Evolutionary conservation across 2,329 filamentous ascomycete genomes (phyloP), one percentile per base, ranked within the genome.

Genomic region (Emmonsiellopsis sp.): DNA sequence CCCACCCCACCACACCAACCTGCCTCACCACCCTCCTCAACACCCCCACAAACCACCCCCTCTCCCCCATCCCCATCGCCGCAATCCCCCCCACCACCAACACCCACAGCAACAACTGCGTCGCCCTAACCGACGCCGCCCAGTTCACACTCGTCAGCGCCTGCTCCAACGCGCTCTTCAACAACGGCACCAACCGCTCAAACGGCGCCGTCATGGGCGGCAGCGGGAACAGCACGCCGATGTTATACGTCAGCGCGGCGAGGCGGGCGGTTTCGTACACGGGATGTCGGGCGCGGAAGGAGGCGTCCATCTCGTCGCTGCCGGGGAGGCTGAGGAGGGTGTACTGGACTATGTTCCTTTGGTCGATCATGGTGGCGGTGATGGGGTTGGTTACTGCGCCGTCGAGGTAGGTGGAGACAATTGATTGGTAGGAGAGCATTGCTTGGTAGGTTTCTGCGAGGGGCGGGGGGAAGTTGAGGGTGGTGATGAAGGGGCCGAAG

Each of bases 171-270:
- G 60, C 52, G 5, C 52, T 49, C 14, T 60, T 57, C 8, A 70
- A 54, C 27, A 61, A 58, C 1, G 53, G 53, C 0, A 65, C 62
- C 3, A 71, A 60, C 13, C 47, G 52, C 2, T 55, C 51, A 4
- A 71, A 62, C 0, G 68, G 68, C 1, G 65, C 65, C 11, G 64
- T 67, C 37, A 67, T 62, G 3, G 61, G 60, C 2, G 68, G 68
- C 0, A 71, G 59, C 9, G 69, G 69, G 51, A 71, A 68, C 21
- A 69, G 56, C 7, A 71, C 65, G 14, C 68, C 65, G 6, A 68
- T 60, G 42, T 64, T 62, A 54, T 65, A 71, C 10, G 70, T 60
- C 1, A 68, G 50, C 2, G 59, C 62, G 3, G 65, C 63, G 6
- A 71, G 58, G 14, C 68, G 68, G 42, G 61, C 64, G 13, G 65